phyloP scores from a whole-genome alignment of 441 rosid genomes.

The Biscutella laevigata region DNA sequence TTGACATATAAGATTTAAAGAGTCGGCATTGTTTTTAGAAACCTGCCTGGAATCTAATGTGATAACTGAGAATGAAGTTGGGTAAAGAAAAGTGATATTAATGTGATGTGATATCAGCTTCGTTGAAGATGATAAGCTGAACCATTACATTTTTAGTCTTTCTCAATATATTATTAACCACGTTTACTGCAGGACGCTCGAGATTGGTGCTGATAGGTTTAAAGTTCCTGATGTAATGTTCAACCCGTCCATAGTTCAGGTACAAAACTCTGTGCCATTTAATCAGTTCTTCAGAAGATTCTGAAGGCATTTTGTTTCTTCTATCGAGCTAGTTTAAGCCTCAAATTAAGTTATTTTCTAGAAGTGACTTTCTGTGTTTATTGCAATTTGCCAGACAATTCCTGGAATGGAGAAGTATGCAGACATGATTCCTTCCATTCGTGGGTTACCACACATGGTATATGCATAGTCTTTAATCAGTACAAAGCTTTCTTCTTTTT shows the following conservation, averaged over 20 bases:
- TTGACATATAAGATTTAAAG: neutral
- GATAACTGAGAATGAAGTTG: neutral
- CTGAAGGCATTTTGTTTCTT: conserved; percentile 5
- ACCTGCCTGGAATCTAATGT: neutral
- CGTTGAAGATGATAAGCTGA: neutral
- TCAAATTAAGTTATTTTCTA: neutral
- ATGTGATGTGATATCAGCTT: neutral
- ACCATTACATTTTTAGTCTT: neutral
- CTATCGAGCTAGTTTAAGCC: neutral
- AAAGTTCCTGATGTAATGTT: conserved; percentile 94
- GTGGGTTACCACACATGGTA: conserved; percentile 98
- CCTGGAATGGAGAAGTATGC: conserved; percentile 79
- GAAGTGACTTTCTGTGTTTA: neutral
- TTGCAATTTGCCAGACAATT: conserved; percentile 53
- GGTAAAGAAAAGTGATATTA: too few species aligned
- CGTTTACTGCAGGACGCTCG: conserved; percentile 64
- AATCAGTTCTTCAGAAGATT: neutral
- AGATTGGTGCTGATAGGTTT: conserved; percentile 96
- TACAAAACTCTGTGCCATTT: conserved; percentile 26
- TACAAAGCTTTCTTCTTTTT: neutral
- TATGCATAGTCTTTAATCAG: conserved; percentile 11
- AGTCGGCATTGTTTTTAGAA: conserved; percentile 1
- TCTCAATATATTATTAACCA: neutral
- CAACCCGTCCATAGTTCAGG: conserved; percentile 86
- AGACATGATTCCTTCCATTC: conserved; percentile 52